phyloP scores from a whole-genome alignment of 1,284 basidiomycete genomes.

The Phenoliferia sp. region DNA sequence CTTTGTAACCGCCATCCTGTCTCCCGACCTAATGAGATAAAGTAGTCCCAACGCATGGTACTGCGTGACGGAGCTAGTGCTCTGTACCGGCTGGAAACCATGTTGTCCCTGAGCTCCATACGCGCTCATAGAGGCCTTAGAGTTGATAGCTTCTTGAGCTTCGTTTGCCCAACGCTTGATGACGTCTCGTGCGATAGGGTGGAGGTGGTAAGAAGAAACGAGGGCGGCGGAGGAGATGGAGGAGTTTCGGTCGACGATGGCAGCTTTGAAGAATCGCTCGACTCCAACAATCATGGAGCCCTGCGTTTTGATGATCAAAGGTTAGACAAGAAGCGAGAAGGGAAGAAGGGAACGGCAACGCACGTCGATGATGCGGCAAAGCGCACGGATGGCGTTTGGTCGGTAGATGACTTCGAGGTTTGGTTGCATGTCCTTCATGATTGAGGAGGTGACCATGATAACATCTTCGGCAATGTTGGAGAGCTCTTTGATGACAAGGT shows the following conservation, averaged over 20 bases:
- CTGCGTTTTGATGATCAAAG: conserved; percentile 46
- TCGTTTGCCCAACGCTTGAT: conserved; percentile 99
- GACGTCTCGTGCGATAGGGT: conserved; percentile 85
- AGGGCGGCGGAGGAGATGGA: conserved; percentile 94
- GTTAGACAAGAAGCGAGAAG: background rate
- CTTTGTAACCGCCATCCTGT: conserved; percentile 98
- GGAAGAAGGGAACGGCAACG: conserved; percentile 42
- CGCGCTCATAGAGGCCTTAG: conserved; percentile 71
- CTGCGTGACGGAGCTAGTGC: conserved; percentile 88
- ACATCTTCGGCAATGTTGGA: conserved; percentile 95
- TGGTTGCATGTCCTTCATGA: conserved; percentile 99
- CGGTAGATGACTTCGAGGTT: conserved; percentile 98
- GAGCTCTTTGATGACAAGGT: conserved; percentile 97
- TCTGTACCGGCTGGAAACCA: conserved; percentile 72
- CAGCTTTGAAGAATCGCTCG: conserved; percentile 98
- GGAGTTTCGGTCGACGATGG: conserved; percentile 94
- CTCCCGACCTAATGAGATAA: conserved; percentile 92
- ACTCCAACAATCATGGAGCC: conserved; percentile 97
- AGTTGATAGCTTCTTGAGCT: conserved; percentile 90
- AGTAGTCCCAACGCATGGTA: conserved; percentile 95
- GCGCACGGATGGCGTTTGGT: conserved; percentile 92
- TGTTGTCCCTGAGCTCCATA: conserved; percentile 50
- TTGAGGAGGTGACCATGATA: conserved; percentile 99
- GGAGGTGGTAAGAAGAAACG: conserved; percentile 93
- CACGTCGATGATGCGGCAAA: conserved; percentile 96